phyloP scores from a whole-genome alignment of 1,284 basidiomycete species.

The Rhodotorula sp. region DNA sequence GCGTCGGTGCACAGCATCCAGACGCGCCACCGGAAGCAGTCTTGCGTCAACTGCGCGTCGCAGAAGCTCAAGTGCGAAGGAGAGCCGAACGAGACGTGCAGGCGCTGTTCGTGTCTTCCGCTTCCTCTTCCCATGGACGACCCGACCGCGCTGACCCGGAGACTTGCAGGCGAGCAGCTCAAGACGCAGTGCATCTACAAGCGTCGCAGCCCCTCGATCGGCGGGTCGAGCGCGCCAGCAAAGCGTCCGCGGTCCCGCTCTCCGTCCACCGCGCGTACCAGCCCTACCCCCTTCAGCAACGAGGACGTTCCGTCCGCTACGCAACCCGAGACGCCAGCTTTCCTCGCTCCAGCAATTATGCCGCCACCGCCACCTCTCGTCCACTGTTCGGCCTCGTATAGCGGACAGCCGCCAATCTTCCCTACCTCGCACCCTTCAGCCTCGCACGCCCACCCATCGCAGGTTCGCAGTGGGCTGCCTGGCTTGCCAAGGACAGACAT shows the following conservation, averaged over 20 bases:
- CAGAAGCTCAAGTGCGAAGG: constrained; percentile 1
- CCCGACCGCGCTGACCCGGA: too few relatives aligned
- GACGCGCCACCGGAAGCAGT: neutral
- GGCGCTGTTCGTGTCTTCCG: neutral
- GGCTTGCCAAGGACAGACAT: too few relatives aligned
- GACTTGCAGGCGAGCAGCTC: neutral
- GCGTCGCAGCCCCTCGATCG: too few relatives aligned
- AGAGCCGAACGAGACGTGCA: neutral
- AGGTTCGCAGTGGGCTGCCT: too few relatives aligned
- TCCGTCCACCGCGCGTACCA: neutral
- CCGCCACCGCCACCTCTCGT: neutral
- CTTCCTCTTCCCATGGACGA: too few relatives aligned
- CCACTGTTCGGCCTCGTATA: neutral
- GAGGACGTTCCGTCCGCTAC: neutral
- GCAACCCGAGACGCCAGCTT: too few relatives aligned
- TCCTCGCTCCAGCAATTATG: neutral
- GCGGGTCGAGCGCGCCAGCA: neutral
- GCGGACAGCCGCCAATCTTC: neutral
- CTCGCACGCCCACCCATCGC: neutral
- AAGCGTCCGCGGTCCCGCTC: neutral
- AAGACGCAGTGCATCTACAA: neutral
- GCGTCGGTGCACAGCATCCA: neutral
- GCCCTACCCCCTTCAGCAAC: neutral
- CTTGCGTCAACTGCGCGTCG: neutral
- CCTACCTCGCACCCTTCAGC: neutral